Evolutionary conservation across 108 stramenopile genomes (phyloP).

Genomic region (Skeletonema costatum): DNA sequence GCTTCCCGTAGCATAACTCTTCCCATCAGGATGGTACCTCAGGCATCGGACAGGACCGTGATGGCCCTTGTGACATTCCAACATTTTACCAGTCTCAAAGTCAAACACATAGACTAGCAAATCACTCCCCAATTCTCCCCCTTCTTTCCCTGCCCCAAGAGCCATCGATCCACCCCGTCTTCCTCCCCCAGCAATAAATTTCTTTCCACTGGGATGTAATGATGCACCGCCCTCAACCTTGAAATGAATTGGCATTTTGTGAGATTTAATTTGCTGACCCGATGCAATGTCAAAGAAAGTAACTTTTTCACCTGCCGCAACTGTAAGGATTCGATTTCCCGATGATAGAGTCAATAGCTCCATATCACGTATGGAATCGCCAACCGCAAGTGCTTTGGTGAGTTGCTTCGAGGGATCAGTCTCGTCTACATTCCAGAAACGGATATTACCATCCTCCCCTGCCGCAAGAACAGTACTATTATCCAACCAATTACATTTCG

Average conservation of each 20-base stretch:
- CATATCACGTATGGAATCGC: slow-evolving; percentile 86
- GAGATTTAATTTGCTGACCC: slow-evolving; percentile 28
- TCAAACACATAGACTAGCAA: slow-evolving; percentile 96
- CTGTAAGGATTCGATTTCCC: slow-evolving; percentile 67
- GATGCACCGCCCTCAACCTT: slow-evolving; percentile 94
- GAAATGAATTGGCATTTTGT: slow-evolving; percentile 95
- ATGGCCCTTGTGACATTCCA: slow-evolving; percentile 97
- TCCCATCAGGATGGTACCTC: slow-evolving; percentile 92
- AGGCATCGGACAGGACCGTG: slow-evolving; percentile 98
- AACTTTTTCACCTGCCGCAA: slow-evolving; percentile 88
- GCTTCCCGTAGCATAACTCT: slow-evolving; percentile 90
- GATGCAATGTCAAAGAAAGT: slow-evolving; percentile 77
- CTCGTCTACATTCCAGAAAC: slow-evolving; percentile 64
- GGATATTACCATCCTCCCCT: slow-evolving; percentile 70
- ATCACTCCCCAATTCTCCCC: slow-evolving; percentile 58
- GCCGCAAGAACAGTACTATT: slow-evolving; percentile 58
- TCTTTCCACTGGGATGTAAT: slow-evolving; percentile 85
- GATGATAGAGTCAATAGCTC: slow-evolving; percentile 64
- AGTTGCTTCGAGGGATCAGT: slow-evolving; percentile 22
- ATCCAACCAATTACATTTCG: slow-evolving; percentile 72
- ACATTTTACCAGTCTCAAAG: slow-evolving; percentile 84
- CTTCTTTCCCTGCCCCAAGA: not conserved
- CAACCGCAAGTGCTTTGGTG: slow-evolving; percentile 53
- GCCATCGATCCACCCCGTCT: slow-evolving; percentile 21
- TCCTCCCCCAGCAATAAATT: slow-evolving; percentile 90